Percentiles rank a stretch among this genome's conserved stretches.
phyloP scores from a whole-genome alignment of 768 basidiomycete genomes.

The Asterophora parasitica region DNA sequence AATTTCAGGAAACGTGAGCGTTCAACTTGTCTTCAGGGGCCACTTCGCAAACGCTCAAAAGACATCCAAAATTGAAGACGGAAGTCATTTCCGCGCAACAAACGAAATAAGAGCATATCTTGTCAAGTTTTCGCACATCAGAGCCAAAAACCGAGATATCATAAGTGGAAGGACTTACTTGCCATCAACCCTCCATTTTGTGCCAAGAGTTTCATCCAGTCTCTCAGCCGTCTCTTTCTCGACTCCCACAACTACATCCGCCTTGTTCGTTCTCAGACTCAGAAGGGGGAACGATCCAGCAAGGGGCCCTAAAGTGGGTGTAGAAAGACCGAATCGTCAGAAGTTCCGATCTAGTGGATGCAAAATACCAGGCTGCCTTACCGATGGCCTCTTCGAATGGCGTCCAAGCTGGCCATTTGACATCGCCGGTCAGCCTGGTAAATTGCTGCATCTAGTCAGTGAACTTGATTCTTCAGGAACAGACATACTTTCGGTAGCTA shows the following conservation, averaged over 20 bases:
- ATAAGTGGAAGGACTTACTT: constrained; percentile 44
- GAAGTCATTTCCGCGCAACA: not conserved
- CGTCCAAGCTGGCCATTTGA: constrained; percentile 81
- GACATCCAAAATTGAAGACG: too few relatives aligned
- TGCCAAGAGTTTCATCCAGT: constrained; percentile 52
- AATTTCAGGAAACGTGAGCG: too few relatives aligned
- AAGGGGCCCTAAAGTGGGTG: constrained; percentile 50
- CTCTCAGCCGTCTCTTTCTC: constrained; percentile 60
- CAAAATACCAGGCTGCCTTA: constrained; percentile 20
- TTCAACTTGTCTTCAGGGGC: too few relatives aligned
- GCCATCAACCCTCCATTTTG: constrained; percentile 78
- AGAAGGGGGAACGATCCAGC: constrained; percentile 76
- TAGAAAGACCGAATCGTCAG: not conserved
- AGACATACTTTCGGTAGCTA: constrained; percentile 79
- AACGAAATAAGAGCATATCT: constrained; percentile 40
- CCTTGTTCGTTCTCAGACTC: constrained; percentile 90
- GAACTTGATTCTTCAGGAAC: not conserved
- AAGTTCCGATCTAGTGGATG: not conserved
- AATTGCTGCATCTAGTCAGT: not conserved
- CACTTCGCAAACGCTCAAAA: too few relatives aligned
- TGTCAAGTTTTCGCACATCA: not conserved
- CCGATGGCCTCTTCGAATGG: constrained; percentile 72
- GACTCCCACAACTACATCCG: constrained; percentile 88
- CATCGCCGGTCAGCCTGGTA: constrained; percentile 77
- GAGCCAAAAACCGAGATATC: not conserved